Conservation (phyloP, 164 flowering plant genomes). For the Tetrastigma voinierianum region DNA sequence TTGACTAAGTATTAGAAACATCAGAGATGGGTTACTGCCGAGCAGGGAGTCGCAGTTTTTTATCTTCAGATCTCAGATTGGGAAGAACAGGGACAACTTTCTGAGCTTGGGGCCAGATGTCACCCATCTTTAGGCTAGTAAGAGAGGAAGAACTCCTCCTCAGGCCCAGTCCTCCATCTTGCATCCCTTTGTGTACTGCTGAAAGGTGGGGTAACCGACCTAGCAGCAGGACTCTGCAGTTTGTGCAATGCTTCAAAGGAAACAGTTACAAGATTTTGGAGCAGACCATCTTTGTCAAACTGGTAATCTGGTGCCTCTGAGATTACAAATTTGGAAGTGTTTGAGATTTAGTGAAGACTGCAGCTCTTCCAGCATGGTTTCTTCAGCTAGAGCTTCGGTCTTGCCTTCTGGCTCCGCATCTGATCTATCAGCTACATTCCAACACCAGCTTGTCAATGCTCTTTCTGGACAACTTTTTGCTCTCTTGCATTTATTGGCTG, state of each 20-base stretch:
- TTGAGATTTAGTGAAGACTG: neutral
- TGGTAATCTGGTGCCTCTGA: no score
- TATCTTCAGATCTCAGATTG: no score
- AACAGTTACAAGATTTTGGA: neutral
- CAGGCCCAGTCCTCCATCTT: neutral
- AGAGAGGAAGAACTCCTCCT: neutral
- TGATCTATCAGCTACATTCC: neutral
- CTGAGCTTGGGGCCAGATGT: no score
- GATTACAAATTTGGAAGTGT: neutral
- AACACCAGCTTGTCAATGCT: neutral
- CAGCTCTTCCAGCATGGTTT: neutral
- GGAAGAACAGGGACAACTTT: no score
- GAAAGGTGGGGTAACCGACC: neutral
- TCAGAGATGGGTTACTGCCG: no score
- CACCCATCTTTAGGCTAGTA: neutral
- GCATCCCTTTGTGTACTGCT: neutral
- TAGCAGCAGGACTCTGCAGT: neutral
- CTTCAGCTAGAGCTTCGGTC: no score
- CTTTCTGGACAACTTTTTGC: neutral
- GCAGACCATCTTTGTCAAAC: neutral
- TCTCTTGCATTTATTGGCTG: no score
- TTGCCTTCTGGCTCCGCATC: neutral
- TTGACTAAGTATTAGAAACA: no score
- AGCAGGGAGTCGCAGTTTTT: no score
- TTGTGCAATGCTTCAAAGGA: neutral